Evolutionary conservation across 2,329 filamentous ascomycete species (phyloP), one percentile per base, ranked within the genome.

Genomic region (Coniochaeta ligniaria): DNA sequence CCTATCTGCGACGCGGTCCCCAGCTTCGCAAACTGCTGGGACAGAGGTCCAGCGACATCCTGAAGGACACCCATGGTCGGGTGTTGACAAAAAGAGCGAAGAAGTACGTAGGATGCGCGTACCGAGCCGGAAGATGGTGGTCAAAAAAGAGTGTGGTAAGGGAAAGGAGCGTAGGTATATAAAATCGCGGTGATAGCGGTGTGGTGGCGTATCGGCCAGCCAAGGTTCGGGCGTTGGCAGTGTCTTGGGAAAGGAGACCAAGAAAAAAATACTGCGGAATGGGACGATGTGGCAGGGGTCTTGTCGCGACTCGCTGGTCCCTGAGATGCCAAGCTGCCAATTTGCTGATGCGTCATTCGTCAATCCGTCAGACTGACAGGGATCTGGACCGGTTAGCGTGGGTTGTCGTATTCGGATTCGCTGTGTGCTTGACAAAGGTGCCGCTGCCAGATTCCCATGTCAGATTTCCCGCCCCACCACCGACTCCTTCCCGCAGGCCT

Each of bases 51-150:
- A 75, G 74, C 54, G 61, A 80, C 67, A 38, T 83, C 77, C 66
- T 85, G 79, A 63, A 86, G 65, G 66, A 85, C 60, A 69, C 84
- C 84, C 84, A 87, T 87, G 16, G 24, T 57, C 60, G 50, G 31
- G 50, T 38, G 16, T 35, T 4, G 26, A 55, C 6, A 43, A 26
- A 22, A 33, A 33, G 35, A 60, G 35, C 17, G 17, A 52, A 3
- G 24, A 24, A 47, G 20, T 9, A 26, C 43, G 20, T 47, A 47
- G 35, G 57, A 52, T 35, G 35, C 26, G 61, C 26, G 61, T 47
- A 47, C 43, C 43, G 26, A 52, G 47, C 47, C 50, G 35, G 57
- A 33, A 26, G 43, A 24, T 52, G 22, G 47, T 52, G 24, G 47
- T 41, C 35, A 38, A 43, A 58, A 47, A 45, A 59, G 17, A 50